Evolutionary conservation across 2,329 filamentous ascomycete species (phyloP), one percentile per base, ranked within the genome.

Genomic region (Penicillium polonicum): DNA sequence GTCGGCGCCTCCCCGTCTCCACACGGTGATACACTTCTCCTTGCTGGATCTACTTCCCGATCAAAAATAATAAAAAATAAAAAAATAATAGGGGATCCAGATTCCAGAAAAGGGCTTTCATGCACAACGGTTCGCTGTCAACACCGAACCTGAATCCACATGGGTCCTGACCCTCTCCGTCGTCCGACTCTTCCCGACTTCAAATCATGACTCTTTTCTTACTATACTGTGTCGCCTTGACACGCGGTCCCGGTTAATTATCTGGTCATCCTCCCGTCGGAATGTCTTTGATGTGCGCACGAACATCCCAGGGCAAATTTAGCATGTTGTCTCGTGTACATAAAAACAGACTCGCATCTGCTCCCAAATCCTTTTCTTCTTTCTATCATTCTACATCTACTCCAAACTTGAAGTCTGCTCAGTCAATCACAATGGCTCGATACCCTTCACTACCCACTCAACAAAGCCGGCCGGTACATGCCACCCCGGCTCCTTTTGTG

Each of bases 221-320:
- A 60, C 64, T 65, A 52, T 50, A 58, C 58, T 42, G 58, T 45
- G 59, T 58, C 52, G 59, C 64, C 55, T 59, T 21, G 42, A 55
- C 57, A 56, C 55, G 57, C 59, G 60, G 63, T 45, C 59, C 65
- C 65, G 65, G 64, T 42, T 64, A 64, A 63, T 67, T 63, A 45
- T 59, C 57, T 59, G 57, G 52, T 52, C 39, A 44, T 39, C 36
- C 88, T 60, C 82, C 83, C 60, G 79, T 81, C 66, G 79, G 70
- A 62, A 72, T 71, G 68, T 62, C 64, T 61, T 70, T 64, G 59
- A 67, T 62, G 61, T 62, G 63, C 60, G 58, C 63, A 65, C 65
- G 59, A 68, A 52, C 54, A 29, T 45, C 65, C 66, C 70, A 72
- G 66, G 67, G 70, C 68, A 61, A 57, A 62, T 60, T 67, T 70